These are phyloP conservation scores for Colletotrichum viniferum DNA, from an alignment of 2,329 filamentous ascomycete genomes.

Conservation along the genomic window DNA sequence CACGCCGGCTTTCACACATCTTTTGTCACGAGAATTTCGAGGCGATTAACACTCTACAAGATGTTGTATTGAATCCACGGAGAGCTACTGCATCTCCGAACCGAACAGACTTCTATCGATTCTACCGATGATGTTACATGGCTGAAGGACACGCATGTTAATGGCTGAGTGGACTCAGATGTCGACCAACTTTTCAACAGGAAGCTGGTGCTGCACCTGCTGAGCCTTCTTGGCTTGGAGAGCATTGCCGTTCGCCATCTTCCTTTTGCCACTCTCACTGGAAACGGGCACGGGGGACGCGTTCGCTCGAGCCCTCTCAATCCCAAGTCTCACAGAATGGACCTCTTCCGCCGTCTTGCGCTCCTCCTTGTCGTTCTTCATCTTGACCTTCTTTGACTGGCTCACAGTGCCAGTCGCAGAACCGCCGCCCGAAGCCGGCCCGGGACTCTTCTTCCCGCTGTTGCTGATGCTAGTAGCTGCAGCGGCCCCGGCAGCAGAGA, in stretches of 20 bases:
- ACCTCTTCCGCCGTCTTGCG: conserved; percentile 8
- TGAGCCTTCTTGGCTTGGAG: not conserved
- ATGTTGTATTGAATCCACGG: not conserved
- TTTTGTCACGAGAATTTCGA: not conserved
- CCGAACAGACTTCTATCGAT: not conserved
- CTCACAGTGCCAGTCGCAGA: not conserved
- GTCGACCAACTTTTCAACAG: conserved; percentile 12
- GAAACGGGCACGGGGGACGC: not conserved
- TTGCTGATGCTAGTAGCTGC: not conserved
- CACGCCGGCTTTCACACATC: not conserved
- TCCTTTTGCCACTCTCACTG: not conserved
- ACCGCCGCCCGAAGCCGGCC: not conserved
- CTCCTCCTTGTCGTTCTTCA: not conserved
- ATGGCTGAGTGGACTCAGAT: not conserved
- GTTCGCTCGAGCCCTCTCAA: not conserved
- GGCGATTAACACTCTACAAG: not conserved
- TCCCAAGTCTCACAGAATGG: not conserved
- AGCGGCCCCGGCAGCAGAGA: not conserved
- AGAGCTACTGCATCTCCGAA: not conserved
- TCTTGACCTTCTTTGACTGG: not conserved
- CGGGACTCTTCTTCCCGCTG: not conserved
- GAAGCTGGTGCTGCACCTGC: not conserved
- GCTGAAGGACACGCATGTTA: too few relatives aligned
- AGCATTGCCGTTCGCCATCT: not conserved
- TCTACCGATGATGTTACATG: not conserved